These are phyloP conservation scores for Anethum foeniculum DNA, from an alignment of 140 eudicot species.

Conservation along the genomic window DNA sequence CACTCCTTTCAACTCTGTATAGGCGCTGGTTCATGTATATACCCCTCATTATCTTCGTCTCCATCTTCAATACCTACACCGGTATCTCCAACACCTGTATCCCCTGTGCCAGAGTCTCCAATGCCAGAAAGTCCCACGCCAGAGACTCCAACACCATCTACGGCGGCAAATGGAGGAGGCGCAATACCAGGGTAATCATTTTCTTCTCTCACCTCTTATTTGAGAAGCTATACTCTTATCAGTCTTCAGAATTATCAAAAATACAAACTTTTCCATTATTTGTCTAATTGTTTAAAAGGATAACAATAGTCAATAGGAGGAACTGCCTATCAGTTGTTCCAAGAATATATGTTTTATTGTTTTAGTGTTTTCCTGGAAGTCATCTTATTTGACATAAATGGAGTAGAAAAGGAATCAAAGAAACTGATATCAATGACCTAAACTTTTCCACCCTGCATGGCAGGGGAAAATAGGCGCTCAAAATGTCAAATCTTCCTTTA, in stretches of 20 bases:
- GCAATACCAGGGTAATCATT: slow-evolving; percentile 34
- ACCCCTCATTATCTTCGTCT: slow-evolving; percentile 37
- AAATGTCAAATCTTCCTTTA: background rate
- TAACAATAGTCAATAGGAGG: background rate
- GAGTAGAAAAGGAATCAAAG: background rate
- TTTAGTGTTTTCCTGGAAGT: background rate
- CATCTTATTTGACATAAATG: background rate
- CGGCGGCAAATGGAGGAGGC: slow-evolving; percentile 24
- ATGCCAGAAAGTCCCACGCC: slow-evolving; percentile 22
- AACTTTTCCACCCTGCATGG: background rate
- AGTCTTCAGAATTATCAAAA: background rate
- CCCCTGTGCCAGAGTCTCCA: slow-evolving; percentile 37
- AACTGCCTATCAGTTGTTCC: background rate
- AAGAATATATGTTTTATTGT: background rate
- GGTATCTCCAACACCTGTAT: slow-evolving; percentile 22
- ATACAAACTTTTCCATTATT: background rate
- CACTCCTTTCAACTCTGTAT: slow-evolving; percentile 6
- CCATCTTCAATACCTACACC: slow-evolving; percentile 23
- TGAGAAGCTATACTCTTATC: slow-evolving; percentile 1
- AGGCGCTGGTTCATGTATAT: slow-evolving; percentile 74
- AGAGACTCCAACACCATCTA: slow-evolving; percentile 31
- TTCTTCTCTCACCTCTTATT: background rate
- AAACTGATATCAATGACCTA: background rate
- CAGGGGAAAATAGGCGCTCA: background rate
- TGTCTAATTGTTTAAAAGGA: background rate